Evolutionary conservation across 1,284 basidiomycete genomes (phyloP).

Genomic region (Papiliotrema nemorosa): DNA sequence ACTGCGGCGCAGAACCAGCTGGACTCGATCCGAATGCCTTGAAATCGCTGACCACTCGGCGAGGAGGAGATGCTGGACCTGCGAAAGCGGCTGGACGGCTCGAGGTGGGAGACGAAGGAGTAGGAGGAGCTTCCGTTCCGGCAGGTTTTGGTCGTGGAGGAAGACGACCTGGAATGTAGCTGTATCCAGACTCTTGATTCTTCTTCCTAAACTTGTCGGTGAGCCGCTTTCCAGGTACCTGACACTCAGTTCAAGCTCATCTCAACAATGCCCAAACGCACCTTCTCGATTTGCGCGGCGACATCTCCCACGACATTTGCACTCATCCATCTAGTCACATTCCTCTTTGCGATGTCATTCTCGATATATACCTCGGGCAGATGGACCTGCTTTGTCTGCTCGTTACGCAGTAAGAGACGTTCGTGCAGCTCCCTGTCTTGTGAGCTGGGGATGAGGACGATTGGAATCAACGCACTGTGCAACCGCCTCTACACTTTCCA

Average conservation of each 20-base stretch:
- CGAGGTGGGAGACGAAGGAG: conserved; percentile 35
- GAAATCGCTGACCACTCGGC: conserved; percentile 83
- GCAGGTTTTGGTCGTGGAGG: conserved; percentile 51
- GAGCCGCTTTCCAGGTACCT: conserved; percentile 89
- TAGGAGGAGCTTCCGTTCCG: conserved; percentile 28
- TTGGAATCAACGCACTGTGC: conserved; percentile 55
- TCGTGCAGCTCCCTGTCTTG: conserved; percentile 65
- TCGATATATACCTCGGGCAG: conserved; percentile 96
- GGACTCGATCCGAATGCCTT: conserved; percentile 72
- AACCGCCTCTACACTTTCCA: conserved; percentile 91
- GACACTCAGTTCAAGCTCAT: not conserved
- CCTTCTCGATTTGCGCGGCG: conserved; percentile 73
- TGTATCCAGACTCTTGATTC: conserved; percentile 34
- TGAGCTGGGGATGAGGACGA: not conserved
- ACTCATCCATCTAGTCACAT: conserved; percentile 80
- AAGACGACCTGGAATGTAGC: conserved; percentile 57
- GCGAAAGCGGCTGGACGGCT: conserved; percentile 41
- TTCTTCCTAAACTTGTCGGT: conserved; percentile 76
- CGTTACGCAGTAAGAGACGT: conserved; percentile 82
- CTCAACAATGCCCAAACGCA: conserved; percentile 45
- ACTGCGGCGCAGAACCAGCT: not conserved
- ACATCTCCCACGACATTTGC: conserved; percentile 72
- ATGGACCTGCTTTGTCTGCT: conserved; percentile 92
- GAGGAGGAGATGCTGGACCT: conserved; percentile 55
- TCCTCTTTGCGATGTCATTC: conserved; percentile 80